These are phyloP conservation scores for Stromatinia cepivora DNA, from an alignment of 2,329 filamentous ascomycete species.

Conservation along the genomic window DNA sequence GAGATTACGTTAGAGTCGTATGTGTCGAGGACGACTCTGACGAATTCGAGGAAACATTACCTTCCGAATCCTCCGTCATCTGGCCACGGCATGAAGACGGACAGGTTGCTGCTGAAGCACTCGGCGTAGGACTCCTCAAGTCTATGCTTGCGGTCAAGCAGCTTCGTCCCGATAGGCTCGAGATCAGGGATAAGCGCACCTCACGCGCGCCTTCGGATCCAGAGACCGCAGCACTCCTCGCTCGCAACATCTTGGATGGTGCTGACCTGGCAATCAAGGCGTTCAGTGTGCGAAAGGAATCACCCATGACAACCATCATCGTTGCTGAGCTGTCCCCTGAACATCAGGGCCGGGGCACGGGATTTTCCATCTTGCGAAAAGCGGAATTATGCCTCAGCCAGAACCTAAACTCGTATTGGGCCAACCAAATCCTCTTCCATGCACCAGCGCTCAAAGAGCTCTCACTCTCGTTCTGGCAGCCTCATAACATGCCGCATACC, in stretches of 20 bases:
- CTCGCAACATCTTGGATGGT: constrained; percentile 24
- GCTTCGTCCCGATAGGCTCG: constrained; percentile 25
- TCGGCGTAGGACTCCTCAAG: constrained; percentile 25
- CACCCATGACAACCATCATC: constrained; percentile 22
- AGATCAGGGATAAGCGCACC: constrained; percentile 25
- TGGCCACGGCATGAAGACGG: constrained; percentile 24
- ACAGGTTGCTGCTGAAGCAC: constrained; percentile 23
- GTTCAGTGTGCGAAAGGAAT: constrained; percentile 17
- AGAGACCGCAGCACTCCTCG: constrained; percentile 21
- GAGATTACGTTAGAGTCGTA: constrained; percentile 23
- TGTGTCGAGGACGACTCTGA: constrained; percentile 23
- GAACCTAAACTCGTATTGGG: constrained; percentile 23
- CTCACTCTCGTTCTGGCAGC: constrained; percentile 22
- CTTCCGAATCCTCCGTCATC: constrained; percentile 20
- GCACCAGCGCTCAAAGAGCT: constrained; percentile 24
- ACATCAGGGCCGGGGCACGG: constrained; percentile 24
- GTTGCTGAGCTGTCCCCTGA: constrained; percentile 24
- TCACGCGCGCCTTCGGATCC: constrained; percentile 17
- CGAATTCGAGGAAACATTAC: constrained; percentile 13
- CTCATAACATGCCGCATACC: not conserved
- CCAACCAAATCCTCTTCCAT: constrained; percentile 22
- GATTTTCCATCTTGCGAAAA: constrained; percentile 22
- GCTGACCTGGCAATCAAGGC: constrained; percentile 22
- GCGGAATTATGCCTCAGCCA: constrained; percentile 16
- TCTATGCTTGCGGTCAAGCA: constrained; percentile 24